Conservation (phyloP, 2,329 filamentous ascomycete genomes). For the Arthrobotrys conoides region DNA sequence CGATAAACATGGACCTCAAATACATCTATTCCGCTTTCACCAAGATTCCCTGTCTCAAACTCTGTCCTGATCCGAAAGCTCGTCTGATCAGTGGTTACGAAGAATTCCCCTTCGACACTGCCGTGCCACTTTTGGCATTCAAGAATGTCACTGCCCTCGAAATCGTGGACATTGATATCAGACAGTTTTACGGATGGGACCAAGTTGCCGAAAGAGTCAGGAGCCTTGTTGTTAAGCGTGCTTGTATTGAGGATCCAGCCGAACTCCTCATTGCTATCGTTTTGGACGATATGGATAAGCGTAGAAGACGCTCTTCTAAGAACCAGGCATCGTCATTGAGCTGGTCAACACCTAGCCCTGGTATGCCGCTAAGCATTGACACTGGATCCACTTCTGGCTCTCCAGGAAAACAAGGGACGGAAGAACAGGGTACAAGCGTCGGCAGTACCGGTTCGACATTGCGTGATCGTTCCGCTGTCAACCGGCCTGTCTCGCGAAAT, state of each 20-base stretch:
- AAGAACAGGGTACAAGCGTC: slow-evolving; percentile 54
- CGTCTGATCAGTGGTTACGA: slow-evolving; percentile 92
- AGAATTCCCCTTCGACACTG: slow-evolving; percentile 97
- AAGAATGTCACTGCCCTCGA: slow-evolving; percentile 96
- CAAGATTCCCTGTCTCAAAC: slow-evolving; percentile 91
- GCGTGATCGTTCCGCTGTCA: slow-evolving; percentile 61
- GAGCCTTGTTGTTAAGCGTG: slow-evolving; percentile 88
- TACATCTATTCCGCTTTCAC: slow-evolving; percentile 99
- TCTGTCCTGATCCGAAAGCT: slow-evolving; percentile 93
- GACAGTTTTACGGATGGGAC: slow-evolving; percentile 98
- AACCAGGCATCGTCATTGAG: slow-evolving; percentile 83
- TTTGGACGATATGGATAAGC: slow-evolving; percentile 94
- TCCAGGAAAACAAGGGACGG: slow-evolving; percentile 50
- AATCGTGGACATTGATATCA: slow-evolving; percentile 94
- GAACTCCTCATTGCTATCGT: slow-evolving; percentile 94
- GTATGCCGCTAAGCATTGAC: slow-evolving; percentile 60
- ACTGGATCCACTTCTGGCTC: slow-evolving; percentile 52
- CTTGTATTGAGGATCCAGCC: slow-evolving; percentile 87
- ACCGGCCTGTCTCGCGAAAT: slow-evolving; percentile 62
- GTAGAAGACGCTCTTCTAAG: slow-evolving; percentile 88
- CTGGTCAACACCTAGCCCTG: slow-evolving; percentile 72
- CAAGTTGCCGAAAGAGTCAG: slow-evolving; percentile 90
- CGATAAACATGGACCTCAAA: slow-evolving; percentile 87
- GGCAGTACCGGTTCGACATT: slow-evolving; percentile 58
- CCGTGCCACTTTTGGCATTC: slow-evolving; percentile 95